Evolutionary conservation across 2,329 filamentous ascomycete species (phyloP), one percentile per base, ranked within the genome.

Genomic region (Fusarium proliferatum): DNA sequence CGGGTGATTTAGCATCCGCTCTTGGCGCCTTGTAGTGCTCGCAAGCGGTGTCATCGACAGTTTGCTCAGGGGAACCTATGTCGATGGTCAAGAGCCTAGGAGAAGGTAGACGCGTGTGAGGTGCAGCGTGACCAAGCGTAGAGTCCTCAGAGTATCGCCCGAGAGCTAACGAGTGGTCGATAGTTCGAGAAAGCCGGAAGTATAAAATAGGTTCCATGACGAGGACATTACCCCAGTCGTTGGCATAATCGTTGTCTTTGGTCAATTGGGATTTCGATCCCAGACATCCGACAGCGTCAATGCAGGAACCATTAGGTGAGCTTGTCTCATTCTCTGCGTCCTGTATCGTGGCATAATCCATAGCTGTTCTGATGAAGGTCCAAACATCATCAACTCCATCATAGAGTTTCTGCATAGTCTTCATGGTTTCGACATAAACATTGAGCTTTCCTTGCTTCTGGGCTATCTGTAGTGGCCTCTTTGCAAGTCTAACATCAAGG

Each of bases 341-440:
- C 21, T 57, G 39, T 17, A 43, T n/a, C 11, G 53, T 67, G 15
- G 58, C 48, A 26, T 61, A 67, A 26, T 66, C 58, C 8, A 72
- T 46, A 11, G 58, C 67, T 5, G 36, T 63, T 52, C 60, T 53
- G 3, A 72, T 63, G 11, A 70, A 67, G 8, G 53, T 39, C 67
- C 67, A 72, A 6, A 72, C 67, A 19, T 72, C 67, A 21, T 72
- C 62, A 41, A 70, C 62, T 6, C 69, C 69, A 9, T 67, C 67
- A 12, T 72, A 72, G 17, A 70, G 67, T 4, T 23, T 58, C 48
- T 70, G 57, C 21, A 72, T 51, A 1, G 61, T 41, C 28, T 61
- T 63, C 69, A 72, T 72, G 2, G 53, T 52, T 19, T 72, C 53
- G 30, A 72, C 57, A 13, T 72, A 70, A 1, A 72, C 58, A 28